Base-by-base conservation (phyloP, 2,329 filamentous ascomycete genomes). In the Rhynchosporium graminicola region DNA sequence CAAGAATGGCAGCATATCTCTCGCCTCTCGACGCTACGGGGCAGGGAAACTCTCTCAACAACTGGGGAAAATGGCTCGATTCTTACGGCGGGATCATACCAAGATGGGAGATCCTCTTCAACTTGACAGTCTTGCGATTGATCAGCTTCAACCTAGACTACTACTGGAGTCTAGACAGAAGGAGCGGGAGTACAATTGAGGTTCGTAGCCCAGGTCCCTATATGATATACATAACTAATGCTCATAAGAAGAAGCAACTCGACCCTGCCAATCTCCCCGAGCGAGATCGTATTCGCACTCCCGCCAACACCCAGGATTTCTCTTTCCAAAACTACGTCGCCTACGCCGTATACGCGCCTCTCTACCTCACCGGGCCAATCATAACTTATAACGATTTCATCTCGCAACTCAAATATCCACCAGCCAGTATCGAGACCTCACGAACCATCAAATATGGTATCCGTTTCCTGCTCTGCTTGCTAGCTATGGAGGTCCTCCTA, bases 341-440 rank as follows among this genome's bases (percentile, higher is more conserved):
- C 50, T 99, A 97, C 75, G 80, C 87, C 45, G 84, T 98, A 63
- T 99, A 99, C 74, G 92, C 92, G 1, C 95, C 95, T 0, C 83
- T 99, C 0, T 99, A 98, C 76, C 83, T 99, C 38, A 86, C 93
- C 0, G 95, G 95, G 0, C 95, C 95, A 0, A 97, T 99, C 71
- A 75, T 99, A 65, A 98, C 93, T 12, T 99, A 98, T 80, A 99
- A 99, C 77, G 96, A 99, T 79, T 99, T 95, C 80, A 88, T 98
- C 66, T 90, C 91, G 0, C 95, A 99, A 75, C 82, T 83, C 64
- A 89, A 91, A 68, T 89, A 94, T 77, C 83, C 82, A 12, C 78
- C 91, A 0, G 83, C 88, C 10, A 92, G 85, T 62, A 87, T 95
- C 70, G 90, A 88, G 68, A 77, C 76, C 3, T 76, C 79, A 2